Conservation (phyloP, 2,329 filamentous ascomycete genomes). For the Cladophialophora immunda region DNA sequence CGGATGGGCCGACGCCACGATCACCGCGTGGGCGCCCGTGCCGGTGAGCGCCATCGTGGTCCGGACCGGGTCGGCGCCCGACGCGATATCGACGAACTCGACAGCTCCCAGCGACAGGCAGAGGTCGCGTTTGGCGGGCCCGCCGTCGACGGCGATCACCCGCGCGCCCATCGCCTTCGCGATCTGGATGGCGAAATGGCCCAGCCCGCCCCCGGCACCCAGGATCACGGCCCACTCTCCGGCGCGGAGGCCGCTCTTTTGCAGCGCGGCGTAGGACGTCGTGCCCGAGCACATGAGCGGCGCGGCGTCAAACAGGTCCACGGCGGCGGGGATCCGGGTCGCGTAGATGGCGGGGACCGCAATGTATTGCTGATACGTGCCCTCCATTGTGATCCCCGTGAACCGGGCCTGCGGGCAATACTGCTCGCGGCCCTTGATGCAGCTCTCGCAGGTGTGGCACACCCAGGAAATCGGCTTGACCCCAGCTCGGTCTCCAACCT, state of each 20-base stretch:
- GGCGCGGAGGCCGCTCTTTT: conserved; percentile 47
- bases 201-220: conserved; percentile 42
- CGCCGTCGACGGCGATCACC: conserved; percentile 49
- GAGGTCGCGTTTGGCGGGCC: conserved; percentile 45
- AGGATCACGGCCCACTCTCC: conserved; percentile 40
- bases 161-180: conserved; percentile 44
- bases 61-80: conserved; percentile 44
- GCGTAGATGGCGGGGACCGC: conserved; percentile 46
- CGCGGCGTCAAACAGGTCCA: conserved; percentile 46
- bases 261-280: conserved; percentile 45
- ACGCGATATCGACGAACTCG: conserved; percentile 46
- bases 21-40: conserved; percentile 47
- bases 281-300: conserved; percentile 49
- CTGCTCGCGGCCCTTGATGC: conserved; percentile 54
- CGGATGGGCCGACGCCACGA: conserved; percentile 47
- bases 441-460: conserved; percentile 83
- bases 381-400: conserved; percentile 46
- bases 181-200: conserved; percentile 44
- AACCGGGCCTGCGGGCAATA: conserved; percentile 46
- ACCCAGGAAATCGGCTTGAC: conserved; percentile 91
- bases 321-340: conserved; percentile 45
- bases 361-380: conserved; percentile 48
- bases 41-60: conserved; percentile 46
- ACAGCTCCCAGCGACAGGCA: conserved; percentile 48
- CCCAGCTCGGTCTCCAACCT: conserved; percentile 84